A percentile compares a stretch with the other conserved stretches of the same genome.
These are phyloP conservation scores for Neurospora terricola DNA, from an alignment of 495 filamentous ascomycete species.

Conservation along the genomic window DNA sequence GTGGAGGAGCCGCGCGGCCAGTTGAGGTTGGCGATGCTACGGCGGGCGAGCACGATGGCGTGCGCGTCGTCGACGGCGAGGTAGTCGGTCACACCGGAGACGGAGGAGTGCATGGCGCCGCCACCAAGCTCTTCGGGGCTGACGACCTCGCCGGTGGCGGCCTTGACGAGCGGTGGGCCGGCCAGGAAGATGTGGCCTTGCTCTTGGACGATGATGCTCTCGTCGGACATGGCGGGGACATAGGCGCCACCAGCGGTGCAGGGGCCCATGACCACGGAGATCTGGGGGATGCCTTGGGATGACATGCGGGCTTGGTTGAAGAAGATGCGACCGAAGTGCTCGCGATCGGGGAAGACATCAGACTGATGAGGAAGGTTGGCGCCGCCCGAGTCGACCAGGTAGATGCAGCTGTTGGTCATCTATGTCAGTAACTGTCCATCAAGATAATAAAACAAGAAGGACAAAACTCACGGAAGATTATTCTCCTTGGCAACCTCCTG, in stretches of 20 bases:
- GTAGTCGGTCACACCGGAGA: conserved; percentile 95
- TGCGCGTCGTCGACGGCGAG: conserved; percentile 91
- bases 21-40: conserved; percentile 81
- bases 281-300: conserved; percentile 77
- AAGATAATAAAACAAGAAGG: conserved; percentile 2
- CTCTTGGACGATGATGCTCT: conserved; percentile 89
- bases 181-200: conserved; percentile 96
- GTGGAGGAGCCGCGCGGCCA: conserved; percentile 44
- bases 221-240: conserved; percentile 94
- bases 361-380: conserved; percentile 94
- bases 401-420: conserved; percentile 55
- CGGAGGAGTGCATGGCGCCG: conserved; percentile 80
- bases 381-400: conserved; percentile 92
- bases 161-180: conserved; percentile 90
- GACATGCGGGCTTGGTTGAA: conserved; percentile 97
- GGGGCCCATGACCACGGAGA: conserved; percentile 95
- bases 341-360: conserved; percentile 90
- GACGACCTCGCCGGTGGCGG: conserved; percentile 89
- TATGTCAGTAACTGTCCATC: conserved; percentile 1
- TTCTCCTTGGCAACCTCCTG: conserved; percentile 90
- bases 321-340: conserved; percentile 97
- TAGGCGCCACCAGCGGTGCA: conserved; percentile 95
- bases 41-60: conserved; percentile 75
- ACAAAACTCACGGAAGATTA: conserved; percentile 41
- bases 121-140: conserved; percentile 89